Evolutionary conservation across 148 eudicot species (phyloP).

Genomic region (Linanthus parryae): DNA sequence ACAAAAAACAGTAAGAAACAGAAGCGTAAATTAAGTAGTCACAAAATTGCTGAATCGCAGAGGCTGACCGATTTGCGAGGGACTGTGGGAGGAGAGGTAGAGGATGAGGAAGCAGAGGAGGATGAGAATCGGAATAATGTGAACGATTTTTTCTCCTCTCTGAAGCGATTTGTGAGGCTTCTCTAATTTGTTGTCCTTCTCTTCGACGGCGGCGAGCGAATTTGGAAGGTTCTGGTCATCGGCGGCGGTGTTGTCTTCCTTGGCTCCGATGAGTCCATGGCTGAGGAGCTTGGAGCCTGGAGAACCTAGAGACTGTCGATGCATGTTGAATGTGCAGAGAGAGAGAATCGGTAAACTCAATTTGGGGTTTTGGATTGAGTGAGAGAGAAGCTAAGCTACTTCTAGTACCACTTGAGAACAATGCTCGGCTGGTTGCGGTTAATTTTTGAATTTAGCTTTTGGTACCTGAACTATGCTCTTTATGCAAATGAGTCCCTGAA

Average conservation of each 20-base stretch:
- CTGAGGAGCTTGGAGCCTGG: constrained; percentile 32
- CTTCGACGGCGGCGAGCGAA: constrained; percentile 11
- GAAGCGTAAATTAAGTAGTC: background rate
- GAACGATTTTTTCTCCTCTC: constrained; percentile 44
- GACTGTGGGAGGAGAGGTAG: constrained; percentile 72
- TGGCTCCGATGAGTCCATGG: constrained; percentile 5
- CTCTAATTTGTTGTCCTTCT: constrained; percentile 38
- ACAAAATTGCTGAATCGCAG: background rate
- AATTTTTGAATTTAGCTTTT: too few relatives aligned
- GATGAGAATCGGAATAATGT: constrained; percentile 60
- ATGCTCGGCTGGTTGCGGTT: constrained; percentile 6
- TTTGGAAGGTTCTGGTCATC: constrained; percentile 22
- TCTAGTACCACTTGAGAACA: background rate
- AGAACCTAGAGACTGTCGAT: constrained; percentile 60
- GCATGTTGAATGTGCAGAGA: constrained; percentile 31
- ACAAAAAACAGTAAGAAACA: background rate
- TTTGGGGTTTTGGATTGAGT: too few relatives aligned
- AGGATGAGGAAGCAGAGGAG: constrained; percentile 69
- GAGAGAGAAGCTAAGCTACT: constrained; percentile 5
- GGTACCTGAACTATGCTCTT: too few relatives aligned
- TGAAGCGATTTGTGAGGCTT: constrained; percentile 30
- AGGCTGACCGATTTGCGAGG: constrained; percentile 50
- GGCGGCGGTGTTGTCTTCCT: constrained; percentile 7
- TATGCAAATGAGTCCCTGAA: too few relatives aligned
- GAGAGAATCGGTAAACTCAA: too few relatives aligned